Evolutionary conservation across 169 alveolate species (phyloP).

Genomic region (Plasmodium sp.): DNA sequence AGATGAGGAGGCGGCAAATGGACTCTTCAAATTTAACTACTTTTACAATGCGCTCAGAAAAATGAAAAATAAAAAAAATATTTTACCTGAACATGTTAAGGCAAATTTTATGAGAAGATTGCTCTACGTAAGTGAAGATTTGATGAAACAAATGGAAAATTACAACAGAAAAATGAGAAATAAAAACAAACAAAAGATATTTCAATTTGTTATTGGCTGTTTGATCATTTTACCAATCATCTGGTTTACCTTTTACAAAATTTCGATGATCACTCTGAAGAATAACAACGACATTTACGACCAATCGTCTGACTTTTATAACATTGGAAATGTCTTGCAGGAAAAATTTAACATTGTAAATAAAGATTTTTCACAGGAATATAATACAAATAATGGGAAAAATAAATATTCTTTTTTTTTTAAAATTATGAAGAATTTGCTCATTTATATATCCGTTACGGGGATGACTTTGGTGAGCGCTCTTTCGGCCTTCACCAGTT

Average conservation of each 20-base stretch:
- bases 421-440: conserved; percentile 38
- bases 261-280: conserved; percentile 40
- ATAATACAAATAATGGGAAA: conserved; percentile 35
- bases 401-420: conserved; percentile 7
- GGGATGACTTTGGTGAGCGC: conserved; percentile 71
- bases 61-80: conserved; percentile 25
- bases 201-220: conserved; percentile 20
- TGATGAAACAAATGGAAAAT: conserved; percentile 26
- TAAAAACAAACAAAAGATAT: conserved; percentile 28
- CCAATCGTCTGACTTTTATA: conserved; percentile 7
- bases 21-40: conserved; percentile 47
- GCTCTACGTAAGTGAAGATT: conserved; percentile 53
- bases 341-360: conserved; percentile 22
- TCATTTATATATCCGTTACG: conserved; percentile 55
- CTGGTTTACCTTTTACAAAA: conserved; percentile 58
- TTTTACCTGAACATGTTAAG: conserved; percentile 22
- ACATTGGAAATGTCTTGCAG: conserved; percentile 22
- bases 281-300: conserved; percentile 49
- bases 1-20: conserved; percentile 19
- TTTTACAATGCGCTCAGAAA: conserved; percentile 22
- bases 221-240: conserved; percentile 22
- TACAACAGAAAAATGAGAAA: conserved; percentile 30
- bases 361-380: conserved; percentile 42
- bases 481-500: conserved; percentile 61
- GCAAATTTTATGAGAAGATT: conserved; percentile 36